Evolutionary conservation across 306 rosid genomes (phyloP).

Genomic region (Myrica gale): DNA sequence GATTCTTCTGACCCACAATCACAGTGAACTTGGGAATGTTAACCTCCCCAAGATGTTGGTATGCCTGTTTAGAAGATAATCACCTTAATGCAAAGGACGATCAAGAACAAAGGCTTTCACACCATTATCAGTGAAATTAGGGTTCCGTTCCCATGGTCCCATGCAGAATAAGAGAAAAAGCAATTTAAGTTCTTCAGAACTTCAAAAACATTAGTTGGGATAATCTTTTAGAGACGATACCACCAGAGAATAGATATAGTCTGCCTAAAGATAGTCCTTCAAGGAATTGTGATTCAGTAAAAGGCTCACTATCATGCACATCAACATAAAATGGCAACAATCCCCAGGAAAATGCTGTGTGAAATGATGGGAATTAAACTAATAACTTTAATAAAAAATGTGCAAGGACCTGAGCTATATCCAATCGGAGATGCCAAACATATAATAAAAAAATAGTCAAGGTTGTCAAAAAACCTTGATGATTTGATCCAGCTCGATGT

Average conservation of each 20-base stretch:
- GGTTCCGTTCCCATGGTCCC: not conserved
- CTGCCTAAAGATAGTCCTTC: not conserved
- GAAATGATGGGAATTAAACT: not conserved
- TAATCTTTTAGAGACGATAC: no score
- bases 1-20: slow-evolving; percentile 84
- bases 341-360: not conserved
- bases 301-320: not conserved
- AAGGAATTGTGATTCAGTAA: not conserved
- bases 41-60: slow-evolving; percentile 67
- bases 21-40: slow-evolving; percentile 75
- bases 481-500: slow-evolving; percentile 82
- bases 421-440: not conserved
- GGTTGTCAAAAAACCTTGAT: slow-evolving; percentile 57
- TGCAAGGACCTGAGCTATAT: not conserved
- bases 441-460: slow-evolving; percentile 9
- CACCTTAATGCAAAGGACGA: slow-evolving; percentile 21
- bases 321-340: not conserved
- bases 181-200: not conserved
- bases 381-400: not conserved
- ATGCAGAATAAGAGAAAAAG: not conserved
- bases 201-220: not conserved
- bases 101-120: slow-evolving; percentile 1
- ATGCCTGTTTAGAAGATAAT: slow-evolving; percentile 57
- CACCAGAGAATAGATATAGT: no score
- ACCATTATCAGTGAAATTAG: not conserved